Conservation (phyloP, 1,139 yeast genomes). For the Pichia inconspicua region DNA sequence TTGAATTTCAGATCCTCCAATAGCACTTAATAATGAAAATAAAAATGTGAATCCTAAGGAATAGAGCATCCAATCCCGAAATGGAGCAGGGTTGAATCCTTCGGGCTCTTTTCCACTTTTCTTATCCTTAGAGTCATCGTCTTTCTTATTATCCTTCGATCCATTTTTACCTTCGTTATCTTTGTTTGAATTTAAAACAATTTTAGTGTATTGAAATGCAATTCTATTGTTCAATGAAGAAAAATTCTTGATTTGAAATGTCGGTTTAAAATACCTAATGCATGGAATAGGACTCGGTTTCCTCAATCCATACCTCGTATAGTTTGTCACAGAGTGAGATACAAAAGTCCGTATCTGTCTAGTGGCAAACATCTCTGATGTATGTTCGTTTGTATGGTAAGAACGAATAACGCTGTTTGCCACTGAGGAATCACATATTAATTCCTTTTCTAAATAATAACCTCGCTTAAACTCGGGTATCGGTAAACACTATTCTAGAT, state of each 20-base stretch:
- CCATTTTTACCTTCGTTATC: constrained; percentile 10
- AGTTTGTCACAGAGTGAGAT: not conserved
- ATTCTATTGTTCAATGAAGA: not conserved
- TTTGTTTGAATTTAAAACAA: constrained; percentile 2
- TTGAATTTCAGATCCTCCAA: constrained; percentile 7
- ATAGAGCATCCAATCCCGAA: constrained; percentile 15
- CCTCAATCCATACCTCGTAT: not conserved
- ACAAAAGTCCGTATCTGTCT: not conserved
- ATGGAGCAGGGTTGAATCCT: constrained; percentile 1
- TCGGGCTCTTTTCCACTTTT: not conserved
- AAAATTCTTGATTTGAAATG: not conserved
- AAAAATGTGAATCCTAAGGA: constrained; percentile 15
- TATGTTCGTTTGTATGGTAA: not conserved
- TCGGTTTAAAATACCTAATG: not conserved
- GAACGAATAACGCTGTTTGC: not conserved
- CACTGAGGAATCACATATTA: not conserved
- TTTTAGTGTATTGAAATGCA: not conserved
- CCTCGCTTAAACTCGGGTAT: not conserved
- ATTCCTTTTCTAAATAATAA: not conserved
- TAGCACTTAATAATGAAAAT: constrained; percentile 8
- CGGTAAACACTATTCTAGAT: not conserved
- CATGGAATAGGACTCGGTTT: not conserved
- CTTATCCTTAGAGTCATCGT: constrained; percentile 5
- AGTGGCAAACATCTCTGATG: not conserved
- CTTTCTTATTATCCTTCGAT: constrained; percentile 4